These are phyloP conservation scores for Phytopythium oedochilum DNA, from an alignment of 352 stramenopile species.

Conservation along the genomic window DNA sequence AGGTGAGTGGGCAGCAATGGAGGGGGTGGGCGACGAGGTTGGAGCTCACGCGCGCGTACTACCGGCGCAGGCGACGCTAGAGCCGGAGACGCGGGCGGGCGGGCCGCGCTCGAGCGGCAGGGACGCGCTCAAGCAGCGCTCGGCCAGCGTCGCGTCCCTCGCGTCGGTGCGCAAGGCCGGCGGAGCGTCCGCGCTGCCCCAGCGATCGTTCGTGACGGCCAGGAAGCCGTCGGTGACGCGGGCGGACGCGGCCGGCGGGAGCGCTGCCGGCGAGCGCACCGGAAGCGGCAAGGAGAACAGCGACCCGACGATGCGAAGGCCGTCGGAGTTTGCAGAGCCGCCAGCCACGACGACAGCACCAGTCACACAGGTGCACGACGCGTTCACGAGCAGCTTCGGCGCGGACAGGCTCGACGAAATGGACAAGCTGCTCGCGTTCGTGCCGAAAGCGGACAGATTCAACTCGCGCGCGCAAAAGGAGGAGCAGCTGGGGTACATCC, in stretches of 20 bases:
- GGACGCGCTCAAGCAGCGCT: neutral
- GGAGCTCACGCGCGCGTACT: no score
- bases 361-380: conserved; percentile 20
- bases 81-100: conserved; percentile 1
- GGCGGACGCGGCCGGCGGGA: neutral
- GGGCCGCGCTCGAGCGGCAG: neutral
- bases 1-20: conserved; percentile 1
- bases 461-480: conserved; percentile 51
- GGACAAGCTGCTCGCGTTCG: conserved; percentile 48
- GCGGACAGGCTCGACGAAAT: conserved; percentile 30
- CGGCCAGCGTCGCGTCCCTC: neutral
- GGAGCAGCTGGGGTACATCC: conserved; percentile 50
- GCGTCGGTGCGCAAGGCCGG: neutral
- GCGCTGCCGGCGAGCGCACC: neutral
- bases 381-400: conserved; percentile 28
- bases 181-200: neutral
- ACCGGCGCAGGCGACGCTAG: neutral
- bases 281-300: conserved; percentile 14
- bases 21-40: no score
- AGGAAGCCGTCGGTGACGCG: neutral
- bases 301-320: neutral
- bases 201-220: neutral
- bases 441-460: conserved; percentile 66
- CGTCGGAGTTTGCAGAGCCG: neutral
- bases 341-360: conserved; percentile 1